Conservation (phyloP, 2,329 filamentous ascomycete species). For the Fusarium goolgardi region DNA sequence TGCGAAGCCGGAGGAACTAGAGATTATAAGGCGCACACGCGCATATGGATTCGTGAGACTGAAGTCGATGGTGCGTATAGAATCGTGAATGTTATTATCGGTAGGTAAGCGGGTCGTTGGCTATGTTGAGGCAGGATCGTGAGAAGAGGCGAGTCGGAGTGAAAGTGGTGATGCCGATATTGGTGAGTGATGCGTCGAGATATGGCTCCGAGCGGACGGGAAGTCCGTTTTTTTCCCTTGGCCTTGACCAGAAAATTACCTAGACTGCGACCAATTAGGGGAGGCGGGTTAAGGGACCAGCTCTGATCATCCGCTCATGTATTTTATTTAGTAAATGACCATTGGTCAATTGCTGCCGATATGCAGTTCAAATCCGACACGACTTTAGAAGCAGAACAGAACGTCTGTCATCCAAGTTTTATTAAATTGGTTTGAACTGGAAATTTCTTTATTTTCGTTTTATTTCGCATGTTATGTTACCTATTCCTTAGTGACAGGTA, state of each 20-base stretch:
- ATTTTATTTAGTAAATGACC: not conserved
- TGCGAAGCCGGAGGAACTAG: conserved; percentile 19
- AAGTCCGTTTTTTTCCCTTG: conserved; percentile 41
- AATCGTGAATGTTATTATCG: too few relatives aligned
- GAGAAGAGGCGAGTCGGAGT: conserved; percentile 3
- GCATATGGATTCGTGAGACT: conserved; percentile 3
- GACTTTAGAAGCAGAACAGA: not conserved
- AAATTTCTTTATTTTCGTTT: too few relatives aligned
- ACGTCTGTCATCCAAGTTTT: too few relatives aligned
- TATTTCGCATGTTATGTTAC: not conserved
- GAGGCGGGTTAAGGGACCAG: conserved; percentile 8
- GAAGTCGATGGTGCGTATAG: not conserved
- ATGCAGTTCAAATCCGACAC: not conserved
- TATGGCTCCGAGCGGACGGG: conserved; percentile 14
- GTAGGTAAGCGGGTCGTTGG: not conserved
- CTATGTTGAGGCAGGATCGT: not conserved
- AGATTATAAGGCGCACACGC: conserved; percentile 22
- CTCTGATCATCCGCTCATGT: conserved; percentile 6
- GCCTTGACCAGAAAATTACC: conserved; percentile 15
- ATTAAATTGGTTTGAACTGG: too few relatives aligned
- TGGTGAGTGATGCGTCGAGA: conserved; percentile 23
- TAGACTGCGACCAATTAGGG: conserved; percentile 37
- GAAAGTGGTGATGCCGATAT: conserved; percentile 25
- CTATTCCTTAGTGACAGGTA: too few relatives aligned
- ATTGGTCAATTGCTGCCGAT: conserved; percentile 40